Conservation (phyloP, 768 basidiomycete species). For the Amyloporia xantha region DNA sequence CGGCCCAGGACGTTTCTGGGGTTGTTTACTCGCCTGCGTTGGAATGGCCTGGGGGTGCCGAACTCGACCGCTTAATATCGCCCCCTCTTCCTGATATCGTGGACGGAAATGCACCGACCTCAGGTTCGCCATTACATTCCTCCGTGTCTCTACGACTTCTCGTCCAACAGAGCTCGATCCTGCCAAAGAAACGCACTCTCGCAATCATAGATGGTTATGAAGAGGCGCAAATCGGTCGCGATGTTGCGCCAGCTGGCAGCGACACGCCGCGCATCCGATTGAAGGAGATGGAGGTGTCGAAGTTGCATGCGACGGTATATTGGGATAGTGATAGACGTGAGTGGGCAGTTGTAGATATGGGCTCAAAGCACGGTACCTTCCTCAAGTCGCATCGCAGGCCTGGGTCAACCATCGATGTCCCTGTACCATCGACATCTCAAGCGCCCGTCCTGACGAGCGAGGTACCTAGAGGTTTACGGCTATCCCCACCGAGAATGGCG, state of each 20-base stretch:
- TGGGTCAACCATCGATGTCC: constrained; percentile 17
- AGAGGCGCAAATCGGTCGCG: constrained; percentile 72
- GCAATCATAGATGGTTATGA: constrained; percentile 57
- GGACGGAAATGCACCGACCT: not conserved
- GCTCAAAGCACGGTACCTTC: constrained; percentile 80
- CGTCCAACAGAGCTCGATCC: constrained; percentile 34
- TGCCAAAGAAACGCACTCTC: constrained; percentile 44
- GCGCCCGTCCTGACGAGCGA: not conserved
- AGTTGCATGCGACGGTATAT: constrained; percentile 69
- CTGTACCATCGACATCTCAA: not conserved
- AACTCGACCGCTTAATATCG: not conserved
- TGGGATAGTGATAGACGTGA: constrained; percentile 54
- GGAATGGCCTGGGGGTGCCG: constrained; percentile 52
- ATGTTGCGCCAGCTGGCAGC: constrained; percentile 44
- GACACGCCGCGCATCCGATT: constrained; percentile 60
- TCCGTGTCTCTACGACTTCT: constrained; percentile 31
- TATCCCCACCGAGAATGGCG: constrained; percentile 60
- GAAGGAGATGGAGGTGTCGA: constrained; percentile 81
- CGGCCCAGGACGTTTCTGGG: constrained; percentile 11
- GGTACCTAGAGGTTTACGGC: constrained; percentile 33
- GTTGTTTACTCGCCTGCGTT: constrained; percentile 40
- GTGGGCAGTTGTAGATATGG: constrained; percentile 82
- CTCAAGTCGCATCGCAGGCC: constrained; percentile 25
- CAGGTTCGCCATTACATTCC: constrained; percentile 1
- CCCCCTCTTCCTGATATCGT: not conserved